Conservation (phyloP, 495 filamentous ascomycete species). For the Podospora australis region DNA sequence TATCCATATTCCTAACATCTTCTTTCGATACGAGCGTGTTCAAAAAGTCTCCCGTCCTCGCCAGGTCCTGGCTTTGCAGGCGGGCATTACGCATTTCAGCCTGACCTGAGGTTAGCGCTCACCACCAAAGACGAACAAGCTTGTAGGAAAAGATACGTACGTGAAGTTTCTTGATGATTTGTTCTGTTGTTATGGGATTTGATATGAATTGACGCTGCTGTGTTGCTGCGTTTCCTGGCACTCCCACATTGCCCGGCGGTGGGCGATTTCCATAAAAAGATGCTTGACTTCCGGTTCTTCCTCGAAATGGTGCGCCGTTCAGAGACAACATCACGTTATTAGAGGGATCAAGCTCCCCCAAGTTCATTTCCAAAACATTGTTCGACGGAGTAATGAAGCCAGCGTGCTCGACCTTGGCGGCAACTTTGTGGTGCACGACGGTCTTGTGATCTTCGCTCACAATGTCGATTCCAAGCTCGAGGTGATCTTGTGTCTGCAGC, state of each 20-base stretch:
- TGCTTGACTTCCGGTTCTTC: slow-evolving; percentile 64
- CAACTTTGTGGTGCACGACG: slow-evolving; percentile 96
- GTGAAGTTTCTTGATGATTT: slow-evolving; percentile 87
- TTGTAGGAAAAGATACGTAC: slow-evolving; percentile 47
- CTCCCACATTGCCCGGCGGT: slow-evolving; percentile 48
- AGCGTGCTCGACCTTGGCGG: slow-evolving; percentile 90
- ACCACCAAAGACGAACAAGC: not conserved
- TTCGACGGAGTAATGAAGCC: slow-evolving; percentile 62
- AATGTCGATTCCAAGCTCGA: slow-evolving; percentile 96
- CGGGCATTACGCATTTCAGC: slow-evolving; percentile 80
- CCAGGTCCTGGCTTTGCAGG: slow-evolving; percentile 78
- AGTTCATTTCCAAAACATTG: slow-evolving; percentile 78
- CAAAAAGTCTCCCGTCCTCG: slow-evolving; percentile 74
- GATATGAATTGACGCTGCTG: slow-evolving; percentile 60
- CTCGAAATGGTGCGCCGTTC: slow-evolving; percentile 48
- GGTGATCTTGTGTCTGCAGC: slow-evolving; percentile 74
- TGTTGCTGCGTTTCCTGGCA: slow-evolving; percentile 44
- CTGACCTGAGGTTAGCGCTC: slow-evolving; percentile 39
- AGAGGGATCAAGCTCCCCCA: slow-evolving; percentile 77
- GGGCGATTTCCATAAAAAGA: slow-evolving; percentile 57
- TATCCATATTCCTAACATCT: slow-evolving; percentile 57
- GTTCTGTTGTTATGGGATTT: slow-evolving; percentile 83
- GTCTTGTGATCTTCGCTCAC: slow-evolving; percentile 97
- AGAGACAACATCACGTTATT: slow-evolving; percentile 61
- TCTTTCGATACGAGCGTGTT: slow-evolving; percentile 66